These are phyloP conservation scores for Physaria fendleri DNA, from an alignment of 345 rosid genomes.

Conservation along the genomic window DNA sequence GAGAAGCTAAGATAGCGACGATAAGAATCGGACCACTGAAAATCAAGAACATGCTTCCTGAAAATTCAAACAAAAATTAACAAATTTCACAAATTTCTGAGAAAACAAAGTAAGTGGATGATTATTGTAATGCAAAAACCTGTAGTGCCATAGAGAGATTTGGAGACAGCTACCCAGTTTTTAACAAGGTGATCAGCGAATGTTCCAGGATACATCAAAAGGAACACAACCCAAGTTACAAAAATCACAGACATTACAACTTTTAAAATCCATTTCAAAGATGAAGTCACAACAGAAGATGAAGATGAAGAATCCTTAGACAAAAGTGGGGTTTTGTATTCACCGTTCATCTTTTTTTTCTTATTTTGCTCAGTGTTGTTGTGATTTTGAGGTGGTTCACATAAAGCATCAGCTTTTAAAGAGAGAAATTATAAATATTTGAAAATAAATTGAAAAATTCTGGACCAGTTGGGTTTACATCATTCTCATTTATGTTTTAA, in stretches of 20 bases:
- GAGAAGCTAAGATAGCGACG: constrained; percentile 46
- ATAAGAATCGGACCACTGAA: constrained; percentile 62
- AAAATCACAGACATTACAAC: constrained; percentile 49
- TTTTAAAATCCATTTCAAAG: constrained; percentile 46
- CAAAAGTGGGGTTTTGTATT: constrained; percentile 40
- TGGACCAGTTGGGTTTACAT: constrained; percentile 16
- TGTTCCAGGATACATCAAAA: constrained; percentile 47
- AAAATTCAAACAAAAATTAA: background rate
- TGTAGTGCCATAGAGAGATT: constrained; percentile 45
- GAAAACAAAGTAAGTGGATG: background rate
- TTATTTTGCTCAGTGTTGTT: background rate
- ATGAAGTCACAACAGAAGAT: constrained; percentile 29
- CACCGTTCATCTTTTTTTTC: constrained; percentile 40
- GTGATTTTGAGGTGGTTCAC: background rate
- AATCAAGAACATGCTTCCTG: constrained; percentile 63
- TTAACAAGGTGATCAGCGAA: constrained; percentile 32
- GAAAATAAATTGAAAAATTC: background rate
- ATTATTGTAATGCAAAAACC: constrained; percentile 44
- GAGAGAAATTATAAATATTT: background rate
- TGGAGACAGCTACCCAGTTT: constrained; percentile 30
- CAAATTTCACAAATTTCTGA: background rate
- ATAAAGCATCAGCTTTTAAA: background rate
- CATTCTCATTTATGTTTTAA: constrained; percentile 5
- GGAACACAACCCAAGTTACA: constrained; percentile 48
- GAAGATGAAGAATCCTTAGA: constrained; percentile 5